These are phyloP conservation scores for Beauveria pseudobassiana DNA, from an alignment of 2,329 filamentous ascomycete species.

Conservation along the genomic window DNA sequence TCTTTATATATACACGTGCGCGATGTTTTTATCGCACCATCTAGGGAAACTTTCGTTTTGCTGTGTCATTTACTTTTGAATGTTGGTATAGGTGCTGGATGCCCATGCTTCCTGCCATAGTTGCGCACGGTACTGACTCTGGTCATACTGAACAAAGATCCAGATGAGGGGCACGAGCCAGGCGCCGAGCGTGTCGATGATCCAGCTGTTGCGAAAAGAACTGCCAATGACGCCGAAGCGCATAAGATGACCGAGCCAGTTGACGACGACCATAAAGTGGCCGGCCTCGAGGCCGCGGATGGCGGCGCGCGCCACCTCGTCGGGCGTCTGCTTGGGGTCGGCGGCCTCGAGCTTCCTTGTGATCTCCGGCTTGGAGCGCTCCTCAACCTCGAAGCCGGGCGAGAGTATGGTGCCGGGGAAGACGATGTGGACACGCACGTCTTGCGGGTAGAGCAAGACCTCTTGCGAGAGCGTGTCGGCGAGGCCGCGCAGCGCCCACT, in stretches of 20 bases:
- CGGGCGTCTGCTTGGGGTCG: slow-evolving; percentile 73
- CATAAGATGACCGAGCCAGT: slow-evolving; percentile 65
- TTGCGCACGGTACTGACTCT: slow-evolving; percentile 51
- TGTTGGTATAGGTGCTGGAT: slow-evolving; percentile 40
- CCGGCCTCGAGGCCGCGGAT: slow-evolving; percentile 73
- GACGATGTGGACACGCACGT: slow-evolving; percentile 73
- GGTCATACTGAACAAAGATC: slow-evolving; percentile 48
- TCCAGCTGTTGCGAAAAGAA: slow-evolving; percentile 48
- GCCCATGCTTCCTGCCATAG: slow-evolving; percentile 50
- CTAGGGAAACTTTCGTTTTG: slow-evolving; percentile 9
- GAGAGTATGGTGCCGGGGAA: slow-evolving; percentile 77
- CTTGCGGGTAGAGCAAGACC: slow-evolving; percentile 75
- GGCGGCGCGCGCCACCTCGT: slow-evolving; percentile 63
- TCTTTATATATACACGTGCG: slow-evolving; percentile 7
- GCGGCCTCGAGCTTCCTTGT: slow-evolving; percentile 72
- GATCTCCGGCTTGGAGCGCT: slow-evolving; percentile 69
- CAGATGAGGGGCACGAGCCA: slow-evolving; percentile 48
- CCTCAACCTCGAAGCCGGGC: slow-evolving; percentile 69
- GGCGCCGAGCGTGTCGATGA: slow-evolving; percentile 51
- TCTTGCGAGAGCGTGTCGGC: slow-evolving; percentile 81
- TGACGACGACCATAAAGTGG: slow-evolving; percentile 71
- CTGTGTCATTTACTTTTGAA: slow-evolving; percentile 15
- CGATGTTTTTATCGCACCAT: not conserved
- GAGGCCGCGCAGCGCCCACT: slow-evolving; percentile 75
- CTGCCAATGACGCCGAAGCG: slow-evolving; percentile 52